These are phyloP conservation scores for Penicillium expansum DNA, from an alignment of 2,329 filamentous ascomycete species.

Conservation along the genomic window DNA sequence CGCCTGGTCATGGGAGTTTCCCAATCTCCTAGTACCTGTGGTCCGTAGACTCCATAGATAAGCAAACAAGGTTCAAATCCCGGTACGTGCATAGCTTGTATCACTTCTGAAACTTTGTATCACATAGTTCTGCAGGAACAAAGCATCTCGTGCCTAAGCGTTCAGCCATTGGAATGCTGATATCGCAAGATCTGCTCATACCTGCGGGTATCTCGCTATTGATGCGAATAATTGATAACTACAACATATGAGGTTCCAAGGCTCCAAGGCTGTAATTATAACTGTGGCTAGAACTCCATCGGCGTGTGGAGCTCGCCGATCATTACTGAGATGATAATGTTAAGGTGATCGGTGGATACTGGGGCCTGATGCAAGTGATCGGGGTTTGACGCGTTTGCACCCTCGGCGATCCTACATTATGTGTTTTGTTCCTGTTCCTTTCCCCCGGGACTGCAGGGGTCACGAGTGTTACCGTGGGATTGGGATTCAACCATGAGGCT, in stretches of 20 bases:
- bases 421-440: background rate
- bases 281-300: background rate
- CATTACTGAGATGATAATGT: background rate
- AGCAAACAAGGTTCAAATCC: background rate
- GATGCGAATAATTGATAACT: background rate
- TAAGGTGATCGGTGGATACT: background rate
- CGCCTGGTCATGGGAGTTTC: background rate
- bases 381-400: background rate
- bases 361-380: background rate
- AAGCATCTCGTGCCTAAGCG: background rate
- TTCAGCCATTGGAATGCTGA: background rate
- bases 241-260: background rate
- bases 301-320: background rate
- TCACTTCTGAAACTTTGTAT: conserved; percentile 1
- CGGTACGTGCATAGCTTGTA: background rate
- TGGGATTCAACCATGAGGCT: background rate
- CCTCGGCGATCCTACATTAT: background rate
- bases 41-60: background rate
- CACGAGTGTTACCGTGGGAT: background rate
- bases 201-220: too few relatives aligned
- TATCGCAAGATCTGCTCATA: background rate
- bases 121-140: background rate
- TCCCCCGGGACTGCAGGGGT: background rate
- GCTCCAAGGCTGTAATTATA: background rate
- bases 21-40: background rate